A percentile compares a stretch with the other conserved stretches of the same genome.
These are phyloP conservation scores for Trypanosoma boissoni DNA, from an alignment of 208 protist species.

Conservation along the genomic window DNA sequence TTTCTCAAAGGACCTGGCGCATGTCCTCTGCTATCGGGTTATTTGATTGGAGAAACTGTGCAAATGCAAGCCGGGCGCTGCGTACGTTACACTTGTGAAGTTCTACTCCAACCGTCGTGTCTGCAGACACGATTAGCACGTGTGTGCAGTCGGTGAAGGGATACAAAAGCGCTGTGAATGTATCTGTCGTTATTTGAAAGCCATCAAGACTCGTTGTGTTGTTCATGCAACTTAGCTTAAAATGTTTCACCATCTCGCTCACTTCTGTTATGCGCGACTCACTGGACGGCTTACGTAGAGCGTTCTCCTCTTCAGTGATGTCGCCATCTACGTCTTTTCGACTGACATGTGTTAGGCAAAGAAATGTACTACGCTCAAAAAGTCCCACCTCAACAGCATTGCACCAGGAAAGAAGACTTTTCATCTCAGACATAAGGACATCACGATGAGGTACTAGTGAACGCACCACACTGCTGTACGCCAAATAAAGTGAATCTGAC, in stretches of 20 bases:
- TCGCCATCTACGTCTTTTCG: slow-evolving; percentile 26
- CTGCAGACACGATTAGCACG: slow-evolving; percentile 79
- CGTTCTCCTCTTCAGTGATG: neutral
- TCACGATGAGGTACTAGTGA: slow-evolving; percentile 96
- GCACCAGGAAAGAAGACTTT: slow-evolving; percentile 92
- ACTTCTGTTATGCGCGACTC: slow-evolving; percentile 82
- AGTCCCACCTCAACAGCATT: slow-evolving; percentile 97
- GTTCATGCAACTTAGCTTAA: slow-evolving; percentile 91
- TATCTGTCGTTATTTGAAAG: slow-evolving; percentile 63
- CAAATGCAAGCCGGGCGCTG: slow-evolving; percentile 53
- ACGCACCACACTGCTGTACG: slow-evolving; percentile 94
- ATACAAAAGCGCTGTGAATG: slow-evolving; percentile 76
- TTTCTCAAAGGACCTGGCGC: slow-evolving; percentile 71
- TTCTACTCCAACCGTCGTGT: slow-evolving; percentile 65
- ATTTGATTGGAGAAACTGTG: slow-evolving; percentile 68
- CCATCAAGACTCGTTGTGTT: slow-evolving; percentile 80
- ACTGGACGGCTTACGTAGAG: slow-evolving; percentile 16
- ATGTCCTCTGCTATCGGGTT: slow-evolving; percentile 68
- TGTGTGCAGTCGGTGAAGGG: slow-evolving; percentile 87
- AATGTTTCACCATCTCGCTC: slow-evolving; percentile 89
- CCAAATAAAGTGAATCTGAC: slow-evolving; percentile 98
- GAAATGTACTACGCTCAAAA: slow-evolving; percentile 97
- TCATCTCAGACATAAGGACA: slow-evolving; percentile 88
- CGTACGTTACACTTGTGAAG: slow-evolving; percentile 79
- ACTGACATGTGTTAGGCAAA: slow-evolving; percentile 95